Evolutionary conservation across 805 yeast species (phyloP), one percentile per base, ranked within the genome.

Genomic region (Hermanozyma aechmeae): DNA sequence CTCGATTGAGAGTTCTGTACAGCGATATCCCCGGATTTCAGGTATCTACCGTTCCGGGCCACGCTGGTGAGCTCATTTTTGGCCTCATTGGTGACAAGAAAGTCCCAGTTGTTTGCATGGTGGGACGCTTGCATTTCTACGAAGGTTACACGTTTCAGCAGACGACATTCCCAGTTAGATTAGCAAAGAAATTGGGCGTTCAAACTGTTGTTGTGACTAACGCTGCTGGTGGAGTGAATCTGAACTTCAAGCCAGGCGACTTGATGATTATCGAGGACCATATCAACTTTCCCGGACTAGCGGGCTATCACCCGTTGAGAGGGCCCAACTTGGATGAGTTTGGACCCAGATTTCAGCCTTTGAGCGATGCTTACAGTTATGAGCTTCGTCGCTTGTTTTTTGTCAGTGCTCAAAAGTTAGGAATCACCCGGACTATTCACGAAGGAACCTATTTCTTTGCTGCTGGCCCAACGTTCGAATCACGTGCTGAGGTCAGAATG

Each of bases 391-490:
- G 70, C 36, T 48, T 67, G 30, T 69, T 86, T 38, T 73, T 76
- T 42, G 42, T 61, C 13, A 66, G 69, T 31, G 80, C 78, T 8
- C 53, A 60, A 14, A 55, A 50, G 18, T 46, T 63, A 32, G 56
- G 57, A 0, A 57, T 81, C 15, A 53, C 59, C 0, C 74, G 97
- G 48, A 48, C 55, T 0, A 68, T 89, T 20, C 82, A 83, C 46
- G 97, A 89, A 55, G 98, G 97, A 21, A 73, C 78, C 1, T 89
- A 89, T 48, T 71, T 71, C 30, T 87, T 71, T 54, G 94, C 79
- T 6, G 72, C 93, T 5, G 98, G 98, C 0, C 97, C 98, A 4
- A 83, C 96, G 1, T 89, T 79, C 54, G 98, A 89, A 59, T 72
- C 83, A 3, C 68, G 96, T 44, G 95, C 96, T 0, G 98, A 89